phyloP scores from a whole-genome alignment of 148 eudicot genomes.

The Cornus kousa region DNA sequence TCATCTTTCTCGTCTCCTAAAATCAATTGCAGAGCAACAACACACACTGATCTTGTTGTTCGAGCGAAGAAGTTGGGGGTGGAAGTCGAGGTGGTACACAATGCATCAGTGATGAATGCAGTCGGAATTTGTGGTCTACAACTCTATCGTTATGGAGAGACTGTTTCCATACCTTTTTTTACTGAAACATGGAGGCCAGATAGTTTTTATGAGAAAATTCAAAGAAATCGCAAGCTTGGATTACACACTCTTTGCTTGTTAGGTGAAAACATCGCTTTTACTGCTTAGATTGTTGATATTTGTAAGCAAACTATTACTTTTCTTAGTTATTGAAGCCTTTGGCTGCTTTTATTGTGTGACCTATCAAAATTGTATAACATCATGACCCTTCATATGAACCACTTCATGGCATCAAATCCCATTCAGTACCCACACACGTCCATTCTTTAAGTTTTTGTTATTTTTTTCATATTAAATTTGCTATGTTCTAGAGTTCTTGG shows the following conservation, averaged over 20 bases:
- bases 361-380: neutral
- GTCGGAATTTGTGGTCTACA: constrained; percentile 91
- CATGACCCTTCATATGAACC: neutral
- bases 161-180: constrained; percentile 88
- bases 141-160: constrained; percentile 91
- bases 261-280: constrained; percentile 38
- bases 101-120: constrained; percentile 93
- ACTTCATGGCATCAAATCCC: neutral
- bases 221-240: constrained; percentile 67
- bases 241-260: constrained; percentile 90
- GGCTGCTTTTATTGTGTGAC: neutral
- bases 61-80: constrained; percentile 81
- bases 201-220: constrained; percentile 88
- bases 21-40: constrained; percentile 67
- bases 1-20: neutral
- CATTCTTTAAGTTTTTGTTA: no score
- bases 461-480: no score
- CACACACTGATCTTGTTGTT: constrained; percentile 92
- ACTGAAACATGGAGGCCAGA: constrained; percentile 95
- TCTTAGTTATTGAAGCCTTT: neutral
- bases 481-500: neutral
- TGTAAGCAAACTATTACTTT: neutral
- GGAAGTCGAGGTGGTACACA: constrained; percentile 76
- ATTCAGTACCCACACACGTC: no score
- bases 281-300: neutral